phyloP scores from a whole-genome alignment of 2,329 filamentous ascomycete genomes.

The Emericellopsis cladophorae region DNA sequence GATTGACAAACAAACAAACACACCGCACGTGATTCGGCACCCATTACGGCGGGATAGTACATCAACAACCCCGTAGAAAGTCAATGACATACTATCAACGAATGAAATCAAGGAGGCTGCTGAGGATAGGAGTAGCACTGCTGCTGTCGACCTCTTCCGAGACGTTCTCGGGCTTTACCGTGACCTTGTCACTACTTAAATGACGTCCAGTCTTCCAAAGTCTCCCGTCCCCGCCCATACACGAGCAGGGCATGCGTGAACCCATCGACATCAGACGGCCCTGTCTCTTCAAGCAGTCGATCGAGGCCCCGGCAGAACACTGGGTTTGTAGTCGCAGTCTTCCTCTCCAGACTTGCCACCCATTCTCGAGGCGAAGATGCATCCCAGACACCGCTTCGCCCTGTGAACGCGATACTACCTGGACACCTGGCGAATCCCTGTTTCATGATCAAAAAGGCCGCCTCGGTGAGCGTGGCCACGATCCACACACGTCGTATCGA shows the following conservation, averaged over 20 bases:
- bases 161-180: no score
- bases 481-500: conserved; percentile 15
- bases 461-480: conserved; percentile 7
- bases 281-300: neutral
- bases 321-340: neutral
- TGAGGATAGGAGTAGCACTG: no score
- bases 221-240: conserved; percentile 1
- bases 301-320: conserved; percentile 1
- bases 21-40: no score
- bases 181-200: neutral
- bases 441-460: conserved; percentile 8
- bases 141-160: no score
- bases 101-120: no score
- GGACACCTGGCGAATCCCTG: conserved; percentile 4
- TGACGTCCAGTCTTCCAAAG: conserved; percentile 1
- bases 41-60: no score
- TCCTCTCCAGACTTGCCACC: conserved; percentile 1
- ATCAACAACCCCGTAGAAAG: no score
- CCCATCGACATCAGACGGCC: conserved; percentile 1
- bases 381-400: conserved; percentile 13
- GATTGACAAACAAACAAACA: no score
- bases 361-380: conserved; percentile 9
- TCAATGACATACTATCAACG: no score
- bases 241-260: conserved; percentile 1
- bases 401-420: conserved; percentile 11